Base-by-base conservation (phyloP, 2,329 filamentous ascomycete species). In the Penicillium hesseltinei region DNA sequence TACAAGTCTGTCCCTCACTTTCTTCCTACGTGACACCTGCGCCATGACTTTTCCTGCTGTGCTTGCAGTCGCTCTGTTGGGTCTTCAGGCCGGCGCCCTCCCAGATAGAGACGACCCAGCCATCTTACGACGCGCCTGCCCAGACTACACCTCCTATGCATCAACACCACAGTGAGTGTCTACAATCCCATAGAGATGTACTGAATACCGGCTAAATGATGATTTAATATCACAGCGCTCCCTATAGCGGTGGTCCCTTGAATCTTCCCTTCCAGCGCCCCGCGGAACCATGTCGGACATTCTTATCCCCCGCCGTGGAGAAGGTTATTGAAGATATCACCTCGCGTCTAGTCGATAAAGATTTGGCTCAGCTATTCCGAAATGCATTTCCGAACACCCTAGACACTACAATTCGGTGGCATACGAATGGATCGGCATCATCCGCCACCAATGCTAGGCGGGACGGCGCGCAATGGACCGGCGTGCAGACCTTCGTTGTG, bases 331-430 rank as follows among this genome's bases (percentile, higher is more conserved):
- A 85, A 31, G 87, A 97, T 65, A 81, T 99, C 64, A 94, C 88
- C 6, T 82, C 84, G 29, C 88, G 85, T 52, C 89, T 99, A 78
- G 82, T 87, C 58, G 88, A 97, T 68, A 88, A 88, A 17, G 94
- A 97, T 67, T 84, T 99, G 13, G 93, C 93, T 4, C 87, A 92
- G 27, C 80, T 99, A 11, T 99, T 99, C 71, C 91, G 96, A 72
- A 99, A 99, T 71, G 88, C 93, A 2, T 97, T 95, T 63, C 93
- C 93, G 5, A 96, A 94, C 60, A 93, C 90, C 0, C 84, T 94
- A 3, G 92, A 96, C 69, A 96, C 92, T 0, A 96, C 92, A 0
- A 85, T 96, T 62, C 86, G 90, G 68, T 96, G 93, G 82, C 92
- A 96, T 71, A 88, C 88, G 5, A 85, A 88, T 61, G 88, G 81